These are phyloP conservation scores for Plasmodium gonderi DNA, from an alignment of 169 alveolate genomes.

Conservation along the genomic window DNA sequence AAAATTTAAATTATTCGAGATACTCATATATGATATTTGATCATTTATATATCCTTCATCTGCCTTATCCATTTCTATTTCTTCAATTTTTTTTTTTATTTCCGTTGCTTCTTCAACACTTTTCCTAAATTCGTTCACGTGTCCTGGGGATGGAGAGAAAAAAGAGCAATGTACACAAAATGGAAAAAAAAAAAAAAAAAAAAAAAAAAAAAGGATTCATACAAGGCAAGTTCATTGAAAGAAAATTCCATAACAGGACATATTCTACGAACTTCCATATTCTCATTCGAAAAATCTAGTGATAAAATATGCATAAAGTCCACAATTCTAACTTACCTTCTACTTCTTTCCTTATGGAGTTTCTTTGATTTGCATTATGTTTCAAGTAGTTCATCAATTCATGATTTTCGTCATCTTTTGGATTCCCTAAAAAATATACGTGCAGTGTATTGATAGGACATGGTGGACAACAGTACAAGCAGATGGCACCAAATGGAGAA, in stretches of 20 bases:
- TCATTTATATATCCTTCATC: conserved; percentile 32
- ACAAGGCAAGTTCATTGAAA: too few relatives aligned
- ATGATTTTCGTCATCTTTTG: conserved; percentile 16
- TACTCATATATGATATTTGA: conserved; percentile 45
- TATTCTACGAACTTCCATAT: too few relatives aligned
- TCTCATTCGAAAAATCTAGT: too few relatives aligned
- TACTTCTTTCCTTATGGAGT: conserved; percentile 47
- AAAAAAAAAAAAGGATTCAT: too few relatives aligned
- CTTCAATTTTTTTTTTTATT: conserved; percentile 50
- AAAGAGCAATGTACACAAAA: not conserved
- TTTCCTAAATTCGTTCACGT: conserved; percentile 41
- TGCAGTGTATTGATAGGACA: not conserved
- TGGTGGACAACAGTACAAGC: not conserved
- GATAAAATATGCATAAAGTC: too few relatives aligned
- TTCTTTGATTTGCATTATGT: conserved; percentile 34
- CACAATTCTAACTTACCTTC: conserved; percentile 9
- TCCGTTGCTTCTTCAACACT: conserved; percentile 31
- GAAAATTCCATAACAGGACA: too few relatives aligned
- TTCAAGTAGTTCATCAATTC: conserved; percentile 22
- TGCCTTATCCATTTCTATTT: conserved; percentile 22
- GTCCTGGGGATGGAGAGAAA: not conserved
- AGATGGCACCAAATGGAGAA: not conserved
- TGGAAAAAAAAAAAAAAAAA: not conserved
- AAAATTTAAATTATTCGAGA: conserved; percentile 32
- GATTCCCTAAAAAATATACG: conserved; percentile 19